Evolutionary conservation across 768 basidiomycete species (phyloP).

Genomic region (Collybia sp.): DNA sequence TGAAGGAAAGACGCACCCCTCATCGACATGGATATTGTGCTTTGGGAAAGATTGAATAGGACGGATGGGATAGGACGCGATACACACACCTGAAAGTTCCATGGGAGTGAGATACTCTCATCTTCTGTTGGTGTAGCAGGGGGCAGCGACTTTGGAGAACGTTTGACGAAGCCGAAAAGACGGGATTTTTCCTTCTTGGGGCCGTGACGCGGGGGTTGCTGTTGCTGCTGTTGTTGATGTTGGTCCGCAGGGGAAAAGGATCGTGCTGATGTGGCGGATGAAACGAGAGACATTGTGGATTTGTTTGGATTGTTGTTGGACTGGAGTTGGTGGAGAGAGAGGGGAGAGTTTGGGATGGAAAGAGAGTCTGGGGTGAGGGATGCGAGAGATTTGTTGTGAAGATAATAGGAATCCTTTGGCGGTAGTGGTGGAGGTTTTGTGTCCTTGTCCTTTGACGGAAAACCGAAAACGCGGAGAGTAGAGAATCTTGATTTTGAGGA

Average conservation of each 20-base stretch:
- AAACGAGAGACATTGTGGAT: slow-evolving; percentile 32
- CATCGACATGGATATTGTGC: slow-evolving; percentile 81
- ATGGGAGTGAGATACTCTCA: slow-evolving; percentile 61
- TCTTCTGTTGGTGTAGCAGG: slow-evolving; percentile 36
- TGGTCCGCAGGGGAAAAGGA: slow-evolving; percentile 16
- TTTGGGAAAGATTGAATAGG: slow-evolving; percentile 17
- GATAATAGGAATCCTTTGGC: slow-evolving; percentile 58
- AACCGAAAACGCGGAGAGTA: slow-evolving; percentile 29
- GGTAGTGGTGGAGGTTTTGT: slow-evolving; percentile 52
- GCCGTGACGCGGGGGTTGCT: slow-evolving; percentile 7
- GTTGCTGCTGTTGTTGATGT: no score
- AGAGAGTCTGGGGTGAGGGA: slow-evolving; percentile 42
- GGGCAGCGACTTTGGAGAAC: slow-evolving; percentile 20
- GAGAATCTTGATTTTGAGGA: slow-evolving; percentile 21
- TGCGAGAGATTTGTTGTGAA: slow-evolving; percentile 38
- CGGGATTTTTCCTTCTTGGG: slow-evolving; percentile 28
- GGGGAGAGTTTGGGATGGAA: slow-evolving; percentile 32
- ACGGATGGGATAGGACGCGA: not conserved
- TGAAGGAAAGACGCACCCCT: slow-evolving; percentile 43
- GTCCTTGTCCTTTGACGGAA: slow-evolving; percentile 19
- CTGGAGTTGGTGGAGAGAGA: slow-evolving; percentile 28
- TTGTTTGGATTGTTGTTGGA: slow-evolving; percentile 22
- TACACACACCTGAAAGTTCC: slow-evolving; percentile 65
- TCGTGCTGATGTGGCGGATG: slow-evolving; percentile 24
- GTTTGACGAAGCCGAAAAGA: slow-evolving; percentile 40